Conservation (phyloP, 2,329 filamentous ascomycete genomes). For the Drechslerella dactyloides region DNA sequence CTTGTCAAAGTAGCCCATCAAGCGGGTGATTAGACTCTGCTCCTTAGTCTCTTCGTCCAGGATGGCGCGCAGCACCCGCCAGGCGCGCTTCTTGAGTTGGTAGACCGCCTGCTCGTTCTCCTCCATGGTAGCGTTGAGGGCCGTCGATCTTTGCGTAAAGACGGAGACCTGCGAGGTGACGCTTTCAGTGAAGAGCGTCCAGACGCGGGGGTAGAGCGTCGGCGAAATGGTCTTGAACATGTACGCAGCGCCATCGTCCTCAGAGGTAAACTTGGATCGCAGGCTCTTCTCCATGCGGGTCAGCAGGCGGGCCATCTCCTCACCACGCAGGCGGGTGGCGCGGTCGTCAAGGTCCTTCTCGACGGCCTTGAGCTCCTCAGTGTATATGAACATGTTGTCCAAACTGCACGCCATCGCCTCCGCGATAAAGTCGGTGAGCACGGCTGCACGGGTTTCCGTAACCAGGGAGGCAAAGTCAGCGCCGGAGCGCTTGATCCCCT, state of each 20-base stretch:
- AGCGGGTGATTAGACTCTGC: slow-evolving; percentile 44
- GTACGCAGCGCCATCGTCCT: slow-evolving; percentile 40
- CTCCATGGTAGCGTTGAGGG: slow-evolving; percentile 88
- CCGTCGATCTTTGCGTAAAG: slow-evolving; percentile 39
- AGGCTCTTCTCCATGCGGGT: slow-evolving; percentile 94
- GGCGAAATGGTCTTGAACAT: slow-evolving; percentile 49
- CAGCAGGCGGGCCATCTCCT: slow-evolving; percentile 93
- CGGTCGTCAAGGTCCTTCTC: slow-evolving; percentile 91
- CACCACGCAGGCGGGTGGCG: slow-evolving; percentile 81
- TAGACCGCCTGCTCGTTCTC: slow-evolving; percentile 93
- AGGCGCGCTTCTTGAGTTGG: slow-evolving; percentile 90
- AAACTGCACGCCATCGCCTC: slow-evolving; percentile 78
- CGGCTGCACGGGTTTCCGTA: slow-evolving; percentile 76
- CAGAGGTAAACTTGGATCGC: slow-evolving; percentile 75
- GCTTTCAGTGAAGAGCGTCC: slow-evolving; percentile 80
- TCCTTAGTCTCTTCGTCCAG: slow-evolving; percentile 77
- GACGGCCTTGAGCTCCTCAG: slow-evolving; percentile 77
- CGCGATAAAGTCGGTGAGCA: slow-evolving; percentile 74
- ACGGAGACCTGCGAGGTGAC: slow-evolving; percentile 61
- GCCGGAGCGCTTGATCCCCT: slow-evolving; percentile 90
- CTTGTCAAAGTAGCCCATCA: slow-evolving; percentile 74
- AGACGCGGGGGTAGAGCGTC: slow-evolving; percentile 88
- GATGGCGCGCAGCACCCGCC: slow-evolving; percentile 85
- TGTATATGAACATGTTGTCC: slow-evolving; percentile 72
- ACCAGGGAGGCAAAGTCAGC: slow-evolving; percentile 92